Evolutionary conservation across 306 rosid species (phyloP), one percentile per base, ranked within the genome.

Genomic region (Quercus wislizeni): DNA sequence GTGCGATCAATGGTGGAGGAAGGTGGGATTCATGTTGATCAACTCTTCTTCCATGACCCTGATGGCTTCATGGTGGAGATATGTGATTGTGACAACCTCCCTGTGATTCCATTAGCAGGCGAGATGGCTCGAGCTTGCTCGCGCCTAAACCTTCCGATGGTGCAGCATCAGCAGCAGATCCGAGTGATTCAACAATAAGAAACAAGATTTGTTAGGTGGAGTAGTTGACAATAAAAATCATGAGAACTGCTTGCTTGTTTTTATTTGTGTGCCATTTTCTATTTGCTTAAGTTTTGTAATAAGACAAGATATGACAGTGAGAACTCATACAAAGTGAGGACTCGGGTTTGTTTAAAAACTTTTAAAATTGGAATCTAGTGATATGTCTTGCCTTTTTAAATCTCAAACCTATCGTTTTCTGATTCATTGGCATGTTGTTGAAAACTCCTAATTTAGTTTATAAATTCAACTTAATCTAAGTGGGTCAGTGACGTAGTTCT

Each of bases 21-120:
- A 90, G 88, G 95, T 5, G 98, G 99, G 15, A 87, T 92, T 14
- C 77, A 85, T 25, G 97, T 95, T 8, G 91, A 91, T 54, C 99
- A 95, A 30, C 38, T 95, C 12, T 95, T 95, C 78, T 95, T 95
- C 74, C 99, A 95, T 72, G 99, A 95, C 63, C 99, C 99, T 8
- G 98, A 95, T 82, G 99, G 95, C 0, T 95, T 95, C 87, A 95
- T 95, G 99, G 88, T 95, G 58, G 99, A 95, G 82, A 95, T 95
- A 28, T 95, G 99, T 81, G 84, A 95, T 58, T 95, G 99, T 43
- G 99, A 95, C 73, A 92, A 84, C 70, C 90, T 95, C 9, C 99
- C 99, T 0, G 94, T 95, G 27, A 35, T 95, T 5, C 99, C 99
- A 1, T 20, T 95, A 2, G 88, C 78, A 1, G 85, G 85, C 1